Conservation (phyloP, 1,284 basidiomycete species). For the Malassezia arunalokei region DNA sequence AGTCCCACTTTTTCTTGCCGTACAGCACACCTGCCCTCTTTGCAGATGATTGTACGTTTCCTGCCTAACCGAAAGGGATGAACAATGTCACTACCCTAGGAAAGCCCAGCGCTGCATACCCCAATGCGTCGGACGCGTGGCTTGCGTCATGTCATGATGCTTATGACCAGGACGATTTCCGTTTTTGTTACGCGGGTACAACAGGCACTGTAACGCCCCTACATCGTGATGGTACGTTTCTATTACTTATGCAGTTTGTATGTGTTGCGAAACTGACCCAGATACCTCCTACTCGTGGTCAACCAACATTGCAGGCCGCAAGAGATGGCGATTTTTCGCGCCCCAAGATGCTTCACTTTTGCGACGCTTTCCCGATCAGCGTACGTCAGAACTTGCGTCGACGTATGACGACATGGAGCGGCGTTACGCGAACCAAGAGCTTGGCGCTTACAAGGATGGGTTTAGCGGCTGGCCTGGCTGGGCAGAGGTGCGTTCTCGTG, state of each 20-base stretch:
- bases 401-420: slow-evolving; percentile 24
- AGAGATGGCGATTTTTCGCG: slow-evolving; percentile 53
- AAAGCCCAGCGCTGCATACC: not conserved
- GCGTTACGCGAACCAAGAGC: slow-evolving; percentile 21
- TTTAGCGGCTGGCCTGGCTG: slow-evolving; percentile 17
- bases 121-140: slow-evolving; percentile 5
- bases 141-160: slow-evolving; percentile 47
- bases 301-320: slow-evolving; percentile 52
- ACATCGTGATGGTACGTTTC: slow-evolving; percentile 27
- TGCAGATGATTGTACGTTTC: slow-evolving; percentile 52
- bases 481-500: slow-evolving; percentile 9
- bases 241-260: not conserved
- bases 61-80: slow-evolving; percentile 19
- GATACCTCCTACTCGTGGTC: slow-evolving; percentile 54
- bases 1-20: slow-evolving; percentile 28
- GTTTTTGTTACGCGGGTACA: slow-evolving; percentile 38
- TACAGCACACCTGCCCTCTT: slow-evolving; percentile 50
- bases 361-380: slow-evolving; percentile 28
- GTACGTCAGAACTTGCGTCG: slow-evolving; percentile 32
- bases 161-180: slow-evolving; percentile 51
- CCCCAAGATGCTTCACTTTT: slow-evolving; percentile 45
- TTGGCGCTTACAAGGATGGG: slow-evolving; percentile 13
- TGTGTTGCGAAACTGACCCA: not conserved
- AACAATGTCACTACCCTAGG: slow-evolving; percentile 22
- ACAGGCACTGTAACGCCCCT: slow-evolving; percentile 21